These are phyloP conservation scores for Clohesyomyces aquaticus DNA, from an alignment of 495 filamentous ascomycete genomes.

Conservation along the genomic window DNA sequence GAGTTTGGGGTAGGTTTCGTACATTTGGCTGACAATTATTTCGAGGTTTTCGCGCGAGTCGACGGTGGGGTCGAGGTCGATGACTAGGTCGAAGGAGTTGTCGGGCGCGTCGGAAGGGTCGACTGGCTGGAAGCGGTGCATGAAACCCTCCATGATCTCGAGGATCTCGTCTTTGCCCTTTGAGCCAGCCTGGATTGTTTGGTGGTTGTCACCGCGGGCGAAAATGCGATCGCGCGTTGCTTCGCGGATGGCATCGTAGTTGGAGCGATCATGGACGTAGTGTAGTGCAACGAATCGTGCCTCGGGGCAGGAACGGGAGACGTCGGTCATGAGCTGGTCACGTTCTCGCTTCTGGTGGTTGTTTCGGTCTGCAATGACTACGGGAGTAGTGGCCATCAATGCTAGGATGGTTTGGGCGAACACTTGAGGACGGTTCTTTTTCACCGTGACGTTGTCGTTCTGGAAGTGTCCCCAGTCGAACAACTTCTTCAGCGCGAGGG, in stretches of 20 bases:
- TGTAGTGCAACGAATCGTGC: slow-evolving; percentile 87
- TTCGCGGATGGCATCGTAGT: slow-evolving; percentile 65
- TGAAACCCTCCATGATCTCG: slow-evolving; percentile 94
- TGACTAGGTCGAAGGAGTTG: slow-evolving; percentile 74
- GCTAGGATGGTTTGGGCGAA: slow-evolving; percentile 71
- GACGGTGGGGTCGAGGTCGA: slow-evolving; percentile 77
- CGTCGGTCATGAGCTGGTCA: slow-evolving; percentile 80
- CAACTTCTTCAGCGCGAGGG: slow-evolving; percentile 76
- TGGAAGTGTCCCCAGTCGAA: slow-evolving; percentile 95
- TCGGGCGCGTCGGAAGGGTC: slow-evolving; percentile 69
- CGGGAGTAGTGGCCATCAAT: slow-evolving; percentile 61
- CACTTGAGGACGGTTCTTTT: slow-evolving; percentile 66
- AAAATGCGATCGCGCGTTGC: slow-evolving; percentile 82
- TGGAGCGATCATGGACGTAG: slow-evolving; percentile 75
- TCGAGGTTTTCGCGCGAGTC: slow-evolving; percentile 87
- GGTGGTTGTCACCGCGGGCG: slow-evolving; percentile 90
- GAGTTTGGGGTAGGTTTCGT: slow-evolving; percentile 73
- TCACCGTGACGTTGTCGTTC: slow-evolving; percentile 92
- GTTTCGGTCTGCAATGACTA: slow-evolving; percentile 90
- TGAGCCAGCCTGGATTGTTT: slow-evolving; percentile 87
- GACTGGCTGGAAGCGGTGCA: slow-evolving; percentile 78
- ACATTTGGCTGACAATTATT: slow-evolving; percentile 69
- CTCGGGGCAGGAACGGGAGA: slow-evolving; percentile 60
- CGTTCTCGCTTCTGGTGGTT: slow-evolving; percentile 89
- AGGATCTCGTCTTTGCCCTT: slow-evolving; percentile 69